Conservation (phyloP, 2,329 filamentous ascomycete genomes). For the Fusarium duplospermum region DNA sequence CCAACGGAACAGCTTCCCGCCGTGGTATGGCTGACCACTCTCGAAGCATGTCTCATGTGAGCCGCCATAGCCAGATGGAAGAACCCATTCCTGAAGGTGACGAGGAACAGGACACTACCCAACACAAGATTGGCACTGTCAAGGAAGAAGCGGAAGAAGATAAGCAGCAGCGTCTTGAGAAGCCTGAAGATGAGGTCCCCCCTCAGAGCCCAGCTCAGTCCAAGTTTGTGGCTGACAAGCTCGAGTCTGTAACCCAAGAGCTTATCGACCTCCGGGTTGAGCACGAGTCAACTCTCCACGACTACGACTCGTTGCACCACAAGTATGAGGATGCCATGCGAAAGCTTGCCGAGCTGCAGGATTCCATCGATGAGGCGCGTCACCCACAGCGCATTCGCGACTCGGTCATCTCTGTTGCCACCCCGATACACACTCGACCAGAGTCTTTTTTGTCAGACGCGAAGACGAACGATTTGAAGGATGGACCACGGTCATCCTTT, state of each 20-base stretch:
- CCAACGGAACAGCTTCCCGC: constrained; percentile 56
- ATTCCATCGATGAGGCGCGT: constrained; percentile 82
- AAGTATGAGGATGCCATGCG: constrained; percentile 94
- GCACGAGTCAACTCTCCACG: constrained; percentile 84
- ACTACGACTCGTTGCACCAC: constrained; percentile 82
- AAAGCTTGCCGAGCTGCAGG: constrained; percentile 85
- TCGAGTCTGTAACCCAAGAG: constrained; percentile 91
- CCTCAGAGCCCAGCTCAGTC: constrained; percentile 81
- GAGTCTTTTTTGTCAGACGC: constrained; percentile 87
- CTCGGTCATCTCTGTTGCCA: constrained; percentile 65
- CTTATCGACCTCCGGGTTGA: constrained; percentile 90
- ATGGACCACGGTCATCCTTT: constrained; percentile 72
- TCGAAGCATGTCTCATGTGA: constrained; percentile 64
- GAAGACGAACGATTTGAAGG: constrained; percentile 77
- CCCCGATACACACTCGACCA: constrained; percentile 67
- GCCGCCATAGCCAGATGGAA: constrained; percentile 64
- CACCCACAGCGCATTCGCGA: constrained; percentile 69
- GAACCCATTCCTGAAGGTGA: constrained; percentile 67
- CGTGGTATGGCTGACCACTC: constrained; percentile 63
- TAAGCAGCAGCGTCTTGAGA: constrained; percentile 21
- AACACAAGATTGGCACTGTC: constrained; percentile 48
- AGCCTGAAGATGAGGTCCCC: constrained; percentile 37
- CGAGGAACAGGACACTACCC: constrained; percentile 53
- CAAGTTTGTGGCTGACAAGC: constrained; percentile 89
- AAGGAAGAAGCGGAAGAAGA: constrained; percentile 48